phyloP scores from a whole-genome alignment of 331 rosid species.

The Rhamnella rubrinervis region DNA sequence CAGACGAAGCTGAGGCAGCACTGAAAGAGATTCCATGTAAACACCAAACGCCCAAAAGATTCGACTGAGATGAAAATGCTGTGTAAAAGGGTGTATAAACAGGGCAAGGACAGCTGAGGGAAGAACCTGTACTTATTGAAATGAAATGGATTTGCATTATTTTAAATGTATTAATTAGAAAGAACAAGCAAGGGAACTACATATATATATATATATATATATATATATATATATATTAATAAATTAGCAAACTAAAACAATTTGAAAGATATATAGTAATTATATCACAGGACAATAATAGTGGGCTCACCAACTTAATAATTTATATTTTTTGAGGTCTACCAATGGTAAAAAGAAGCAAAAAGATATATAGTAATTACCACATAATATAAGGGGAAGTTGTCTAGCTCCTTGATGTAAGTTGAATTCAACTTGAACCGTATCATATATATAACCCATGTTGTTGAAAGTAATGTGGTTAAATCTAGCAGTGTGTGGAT shows the following conservation, averaged over 20 bases:
- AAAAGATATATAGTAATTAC: slow-evolving; percentile 29
- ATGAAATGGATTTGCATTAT: too few species aligned
- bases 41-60: slow-evolving; percentile 57
- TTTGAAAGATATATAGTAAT: too few species aligned
- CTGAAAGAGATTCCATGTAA: slow-evolving; percentile 66
- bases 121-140: slow-evolving; percentile 35
- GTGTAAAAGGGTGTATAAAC: slow-evolving; percentile 38
- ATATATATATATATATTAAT: not conserved
- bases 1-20: slow-evolving; percentile 69
- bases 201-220: too few species aligned
- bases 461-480: slow-evolving; percentile 41
- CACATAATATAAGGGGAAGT: slow-evolving; percentile 42
- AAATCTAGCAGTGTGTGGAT: slow-evolving; percentile 54
- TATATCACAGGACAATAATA: too few species aligned
- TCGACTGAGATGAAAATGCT: not conserved
- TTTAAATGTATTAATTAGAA: too few species aligned
- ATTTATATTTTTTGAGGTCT: not conserved
- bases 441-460: slow-evolving; percentile 63
- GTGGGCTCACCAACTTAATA: not conserved
- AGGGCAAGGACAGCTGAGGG: slow-evolving; percentile 51
- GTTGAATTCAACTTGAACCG: slow-evolving; percentile 64
- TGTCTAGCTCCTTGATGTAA: slow-evolving; percentile 69
- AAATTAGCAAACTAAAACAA: too few species aligned
- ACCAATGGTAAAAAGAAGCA: not conserved
- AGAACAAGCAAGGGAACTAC: too few species aligned